Percentiles rank a stretch among this genome's conserved stretches.
Conservation (phyloP, 768 basidiomycete species). For the Tremella mesenterica region DNA sequence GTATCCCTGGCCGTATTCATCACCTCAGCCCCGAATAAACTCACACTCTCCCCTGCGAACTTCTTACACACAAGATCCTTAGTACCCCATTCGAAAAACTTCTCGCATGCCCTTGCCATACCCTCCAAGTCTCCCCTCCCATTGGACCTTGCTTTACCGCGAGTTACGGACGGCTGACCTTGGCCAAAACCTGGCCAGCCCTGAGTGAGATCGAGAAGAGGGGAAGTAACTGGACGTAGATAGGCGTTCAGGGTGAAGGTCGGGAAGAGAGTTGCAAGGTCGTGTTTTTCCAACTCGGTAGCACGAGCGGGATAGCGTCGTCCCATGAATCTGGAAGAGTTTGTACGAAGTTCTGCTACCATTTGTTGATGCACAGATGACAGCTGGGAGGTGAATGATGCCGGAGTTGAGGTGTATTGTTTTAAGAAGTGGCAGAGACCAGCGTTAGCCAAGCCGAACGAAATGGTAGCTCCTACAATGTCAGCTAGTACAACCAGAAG, state of each 20-base stretch:
- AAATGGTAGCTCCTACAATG: conserved; percentile 49
- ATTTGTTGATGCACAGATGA: conserved; percentile 11
- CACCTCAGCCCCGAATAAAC: conserved; percentile 64
- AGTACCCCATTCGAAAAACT: conserved; percentile 87
- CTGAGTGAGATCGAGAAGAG: conserved; percentile 7
- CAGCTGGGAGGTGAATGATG: conserved; percentile 6
- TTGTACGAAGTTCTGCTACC: conserved; percentile 45
- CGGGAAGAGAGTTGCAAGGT: conserved; percentile 63
- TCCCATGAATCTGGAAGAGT: conserved; percentile 55
- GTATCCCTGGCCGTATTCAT: conserved; percentile 60
- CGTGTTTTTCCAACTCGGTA: conserved; percentile 58
- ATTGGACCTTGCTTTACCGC: conserved; percentile 27
- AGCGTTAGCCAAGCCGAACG: conserved; percentile 68
- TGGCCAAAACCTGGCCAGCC: conserved; percentile 39
- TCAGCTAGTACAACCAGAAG: neutral
- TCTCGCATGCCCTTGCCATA: conserved; percentile 71
- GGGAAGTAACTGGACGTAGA: conserved; percentile 57
- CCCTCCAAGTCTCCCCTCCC: conserved; percentile 46
- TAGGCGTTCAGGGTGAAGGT: conserved; percentile 70
- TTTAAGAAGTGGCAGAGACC: conserved; percentile 57
- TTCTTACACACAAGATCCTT: conserved; percentile 71
- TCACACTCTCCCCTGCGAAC: conserved; percentile 58
- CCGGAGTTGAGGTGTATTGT: conserved; percentile 7
- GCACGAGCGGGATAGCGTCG: conserved; percentile 54
- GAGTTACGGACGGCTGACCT: conserved; percentile 6